A percentile compares a stretch with the other conserved stretches of the same genome.
Conservation (phyloP, 2,329 filamentous ascomycete species). For the Aspergillus melleus region DNA sequence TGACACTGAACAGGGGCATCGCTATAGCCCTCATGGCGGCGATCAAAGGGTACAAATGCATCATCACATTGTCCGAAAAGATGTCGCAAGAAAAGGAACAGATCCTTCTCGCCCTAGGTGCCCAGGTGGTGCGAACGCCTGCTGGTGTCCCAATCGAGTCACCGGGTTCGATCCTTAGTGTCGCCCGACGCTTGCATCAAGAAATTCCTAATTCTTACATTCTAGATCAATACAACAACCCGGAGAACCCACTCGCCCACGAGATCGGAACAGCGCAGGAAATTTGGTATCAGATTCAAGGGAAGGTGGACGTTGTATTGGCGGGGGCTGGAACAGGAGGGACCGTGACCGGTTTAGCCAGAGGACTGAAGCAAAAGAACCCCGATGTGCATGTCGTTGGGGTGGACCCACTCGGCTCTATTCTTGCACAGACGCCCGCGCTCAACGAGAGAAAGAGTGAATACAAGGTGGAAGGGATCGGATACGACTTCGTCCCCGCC, state of each 20-base stretch:
- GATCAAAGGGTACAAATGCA: conserved; percentile 88
- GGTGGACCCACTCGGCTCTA: conserved; percentile 81
- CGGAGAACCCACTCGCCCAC: conserved; percentile 82
- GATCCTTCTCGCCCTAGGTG: conserved; percentile 80
- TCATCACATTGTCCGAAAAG: conserved; percentile 93
- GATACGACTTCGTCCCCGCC: conserved; percentile 93
- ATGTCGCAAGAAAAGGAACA: conserved; percentile 95
- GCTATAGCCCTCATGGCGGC: conserved; percentile 88
- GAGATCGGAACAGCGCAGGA: conserved; percentile 87
- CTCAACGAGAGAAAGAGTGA: conserved; percentile 71
- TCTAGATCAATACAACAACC: conserved; percentile 84
- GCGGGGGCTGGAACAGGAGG: conserved; percentile 87
- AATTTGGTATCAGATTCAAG: conserved; percentile 81
- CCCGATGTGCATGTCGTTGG: conserved; percentile 77
- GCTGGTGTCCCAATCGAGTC: conserved; percentile 86
- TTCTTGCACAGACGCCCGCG: conserved; percentile 72
- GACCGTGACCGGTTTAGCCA: conserved; percentile 80
- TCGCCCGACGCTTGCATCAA: conserved; percentile 77
- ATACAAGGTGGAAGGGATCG: conserved; percentile 94
- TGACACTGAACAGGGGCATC: conserved; percentile 61
- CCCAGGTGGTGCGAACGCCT: conserved; percentile 88
- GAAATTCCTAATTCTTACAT: conserved; percentile 94
- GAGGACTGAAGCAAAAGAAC: conserved; percentile 78
- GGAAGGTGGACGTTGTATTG: conserved; percentile 72
- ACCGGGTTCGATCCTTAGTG: conserved; percentile 88